Evolutionary conservation across 768 basidiomycete species (phyloP).

Genomic region (Hydnomerulius pinastri): DNA sequence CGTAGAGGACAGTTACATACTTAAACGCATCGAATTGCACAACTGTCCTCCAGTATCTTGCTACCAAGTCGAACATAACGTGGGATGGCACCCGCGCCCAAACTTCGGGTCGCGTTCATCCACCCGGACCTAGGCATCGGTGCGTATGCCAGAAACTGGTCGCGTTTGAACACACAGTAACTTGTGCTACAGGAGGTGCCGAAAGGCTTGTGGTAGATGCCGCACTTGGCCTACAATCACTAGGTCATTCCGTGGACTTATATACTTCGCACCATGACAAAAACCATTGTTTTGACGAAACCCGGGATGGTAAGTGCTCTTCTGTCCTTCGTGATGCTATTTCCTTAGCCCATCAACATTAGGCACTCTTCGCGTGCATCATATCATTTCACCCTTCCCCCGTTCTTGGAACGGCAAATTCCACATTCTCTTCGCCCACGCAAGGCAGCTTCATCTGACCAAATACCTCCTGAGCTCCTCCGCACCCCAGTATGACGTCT

Average conservation of each 20-base stretch:
- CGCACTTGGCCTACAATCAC: conserved; percentile 80
- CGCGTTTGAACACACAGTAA: background rate
- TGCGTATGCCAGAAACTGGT: conserved; percentile 28
- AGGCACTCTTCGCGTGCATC: conserved; percentile 82
- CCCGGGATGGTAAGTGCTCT: conserved; percentile 70
- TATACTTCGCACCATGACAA: conserved; percentile 94
- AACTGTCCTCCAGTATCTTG: background rate
- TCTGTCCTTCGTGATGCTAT: background rate
- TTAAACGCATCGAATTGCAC: background rate
- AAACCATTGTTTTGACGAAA: conserved; percentile 90
- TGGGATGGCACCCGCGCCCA: conserved; percentile 8
- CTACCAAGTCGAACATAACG: background rate
- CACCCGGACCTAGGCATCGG: conserved; percentile 97
- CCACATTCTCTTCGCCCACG: conserved; percentile 87
- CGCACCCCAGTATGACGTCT: conserved; percentile 68
- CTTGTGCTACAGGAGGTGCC: conserved; percentile 70
- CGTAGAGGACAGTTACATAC: background rate
- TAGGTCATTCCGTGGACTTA: conserved; percentile 84
- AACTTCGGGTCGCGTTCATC: conserved; percentile 73
- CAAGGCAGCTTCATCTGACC: conserved; percentile 84
- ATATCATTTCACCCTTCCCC: conserved; percentile 76
- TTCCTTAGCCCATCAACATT: background rate
- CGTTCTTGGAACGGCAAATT: conserved; percentile 78
- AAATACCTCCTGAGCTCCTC: conserved; percentile 55
- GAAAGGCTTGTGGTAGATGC: conserved; percentile 96